Base-by-base conservation (phyloP, 1,284 basidiomycete species). In the Tylopilus orsonianus region DNA sequence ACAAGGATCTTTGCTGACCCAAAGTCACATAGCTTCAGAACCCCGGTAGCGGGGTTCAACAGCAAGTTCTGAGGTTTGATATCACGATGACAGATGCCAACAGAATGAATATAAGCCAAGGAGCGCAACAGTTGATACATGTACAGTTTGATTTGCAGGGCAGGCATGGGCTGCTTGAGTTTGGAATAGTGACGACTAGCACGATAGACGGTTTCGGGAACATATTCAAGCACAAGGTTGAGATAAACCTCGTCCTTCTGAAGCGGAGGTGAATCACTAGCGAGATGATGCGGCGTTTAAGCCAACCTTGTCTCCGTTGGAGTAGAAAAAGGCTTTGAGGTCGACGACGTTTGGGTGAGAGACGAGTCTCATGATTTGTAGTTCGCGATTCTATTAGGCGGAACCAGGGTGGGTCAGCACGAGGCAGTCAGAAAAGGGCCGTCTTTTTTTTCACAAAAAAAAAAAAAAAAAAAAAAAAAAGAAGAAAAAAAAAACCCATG, bases 221-320 rank as follows among this genome's bases (percentile, higher is more conserved):
- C 95, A 71, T 93, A 99, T 83, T 99, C 96, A 64, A 97, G 86
- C 37, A 99, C 94, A 65, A 99, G 87, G 72, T 99, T 99, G 66
- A 99, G 87, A 75, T 97, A 99, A 49, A 99, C 94, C 79, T 99
- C 96, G 72, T 99, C 96, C 80, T 98, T 98, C 92, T 96, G 20
- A 46, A 44, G 41, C 18, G 39, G 36, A 8, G 42, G 13, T 53
- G 26, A 58, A 40, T 12, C 14, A 19, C 27, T 20, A 30, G 41
- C 38, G 29, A 54, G 38, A 48, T 39, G 41, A 49, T 42, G 48
- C 41, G 32, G 48, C 34, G 41, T 27, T 56, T 36, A 48, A 38
- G 60, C 75, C 56, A 59, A 92, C 94, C 91, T 98, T 98, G 77
- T 99, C 97, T 49, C 96, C 96, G 65, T 95, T 97, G 47, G 96